These are phyloP conservation scores for Botrytis cinerea DNA, from an alignment of 2,329 filamentous ascomycete species.

Conservation along the genomic window DNA sequence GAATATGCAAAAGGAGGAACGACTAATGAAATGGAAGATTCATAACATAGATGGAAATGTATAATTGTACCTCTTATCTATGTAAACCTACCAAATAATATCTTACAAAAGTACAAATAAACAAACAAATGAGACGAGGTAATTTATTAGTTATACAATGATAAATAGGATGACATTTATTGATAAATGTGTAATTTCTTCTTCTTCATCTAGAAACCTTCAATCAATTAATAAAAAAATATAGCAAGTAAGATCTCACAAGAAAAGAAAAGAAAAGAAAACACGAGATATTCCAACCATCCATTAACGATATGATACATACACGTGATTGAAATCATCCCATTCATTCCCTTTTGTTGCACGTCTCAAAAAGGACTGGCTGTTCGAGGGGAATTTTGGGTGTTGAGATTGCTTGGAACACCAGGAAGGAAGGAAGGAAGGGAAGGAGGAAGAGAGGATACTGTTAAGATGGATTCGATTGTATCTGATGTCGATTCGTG, in stretches of 20 bases:
- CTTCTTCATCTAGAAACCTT: background rate
- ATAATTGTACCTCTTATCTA: background rate
- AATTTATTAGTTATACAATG: background rate
- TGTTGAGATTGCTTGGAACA: background rate
- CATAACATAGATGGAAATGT: rapidly evolving
- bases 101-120: background rate
- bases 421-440: too few species aligned
- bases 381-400: background rate
- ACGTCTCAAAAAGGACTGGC: background rate
- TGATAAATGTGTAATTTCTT: background rate
- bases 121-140: background rate
- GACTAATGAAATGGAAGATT: background rate
- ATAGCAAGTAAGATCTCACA: too few species aligned
- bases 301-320: background rate
- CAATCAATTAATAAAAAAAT: too few species aligned
- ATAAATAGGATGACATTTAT: background rate
- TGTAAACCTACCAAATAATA: background rate
- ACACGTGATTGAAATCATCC: background rate
- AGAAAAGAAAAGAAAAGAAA: too few species aligned
- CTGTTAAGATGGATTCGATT: too few species aligned
- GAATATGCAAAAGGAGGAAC: background rate
- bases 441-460: too few species aligned
- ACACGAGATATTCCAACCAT: background rate
- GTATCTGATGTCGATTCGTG: too few species aligned
- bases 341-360: background rate